Evolutionary conservation across 140 eudicot genomes (phyloP).

Genomic region (Artemisia princeps): DNA sequence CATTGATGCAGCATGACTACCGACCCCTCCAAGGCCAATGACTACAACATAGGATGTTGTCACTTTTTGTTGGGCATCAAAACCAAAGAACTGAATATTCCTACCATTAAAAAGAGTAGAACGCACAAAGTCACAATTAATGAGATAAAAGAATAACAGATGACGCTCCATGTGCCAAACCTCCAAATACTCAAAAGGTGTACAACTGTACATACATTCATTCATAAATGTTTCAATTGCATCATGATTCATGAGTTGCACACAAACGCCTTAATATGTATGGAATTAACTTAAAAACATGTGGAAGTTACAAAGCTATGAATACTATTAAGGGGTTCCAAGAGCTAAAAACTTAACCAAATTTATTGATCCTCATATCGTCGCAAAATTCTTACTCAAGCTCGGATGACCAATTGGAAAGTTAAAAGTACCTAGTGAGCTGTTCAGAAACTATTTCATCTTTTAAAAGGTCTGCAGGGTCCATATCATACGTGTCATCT

Average conservation of each 20-base stretch:
- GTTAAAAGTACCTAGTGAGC: conserved; percentile 61
- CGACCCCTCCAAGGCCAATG: conserved; percentile 97
- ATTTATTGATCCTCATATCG: conserved; percentile 3
- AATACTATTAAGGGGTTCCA: too few species aligned
- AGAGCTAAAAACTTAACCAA: neutral
- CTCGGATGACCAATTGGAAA: conserved; percentile 8
- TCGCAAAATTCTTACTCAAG: neutral
- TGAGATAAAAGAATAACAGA: conserved; percentile 4
- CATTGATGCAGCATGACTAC: conserved; percentile 99
- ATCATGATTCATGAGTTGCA: neutral
- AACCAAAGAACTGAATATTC: conserved; percentile 93
- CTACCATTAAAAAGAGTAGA: conserved; percentile 33
- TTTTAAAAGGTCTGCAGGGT: conserved; percentile 41
- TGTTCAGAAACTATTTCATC: conserved; percentile 94
- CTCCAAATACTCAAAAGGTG: neutral
- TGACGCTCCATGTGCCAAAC: conserved; percentile 2
- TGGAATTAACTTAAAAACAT: neutral
- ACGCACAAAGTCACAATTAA: conserved; percentile 13
- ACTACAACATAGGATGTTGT: conserved; percentile 75
- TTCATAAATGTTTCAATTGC: neutral
- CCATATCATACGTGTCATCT: conserved; percentile 21
- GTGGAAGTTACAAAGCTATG: neutral
- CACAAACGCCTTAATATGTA: neutral
- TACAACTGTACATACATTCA: neutral
- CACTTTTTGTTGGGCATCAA: conserved; percentile 75